phyloP scores from a whole-genome alignment of 495 filamentous ascomycete genomes.

The Xylaria bambusicola region DNA sequence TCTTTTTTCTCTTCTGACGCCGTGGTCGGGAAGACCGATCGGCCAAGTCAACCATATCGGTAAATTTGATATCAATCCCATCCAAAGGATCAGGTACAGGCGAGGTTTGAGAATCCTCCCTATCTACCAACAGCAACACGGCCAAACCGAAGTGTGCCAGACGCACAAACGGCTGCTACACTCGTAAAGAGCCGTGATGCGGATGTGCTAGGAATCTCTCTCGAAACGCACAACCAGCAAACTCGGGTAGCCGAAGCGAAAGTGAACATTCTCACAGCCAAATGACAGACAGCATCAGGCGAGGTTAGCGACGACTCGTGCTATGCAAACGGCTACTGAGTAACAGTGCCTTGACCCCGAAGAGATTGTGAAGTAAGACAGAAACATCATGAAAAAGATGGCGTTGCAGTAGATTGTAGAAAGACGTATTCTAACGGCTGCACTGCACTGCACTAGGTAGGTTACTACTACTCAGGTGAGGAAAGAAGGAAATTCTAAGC shows the following conservation, averaged over 20 bases:
- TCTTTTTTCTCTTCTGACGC: not conserved
- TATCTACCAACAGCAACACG: conserved; percentile 8
- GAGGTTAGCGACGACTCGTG: not conserved
- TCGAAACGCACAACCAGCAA: not conserved
- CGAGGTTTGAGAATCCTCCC: not conserved
- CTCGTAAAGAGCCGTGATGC: not conserved
- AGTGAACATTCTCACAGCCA: not conserved
- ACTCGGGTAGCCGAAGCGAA: conserved; percentile 23
- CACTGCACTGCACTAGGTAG: too few species aligned
- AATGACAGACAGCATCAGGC: not conserved
- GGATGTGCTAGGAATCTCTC: not conserved
- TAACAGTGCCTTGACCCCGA: not conserved
- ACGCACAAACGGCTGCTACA: not conserved
- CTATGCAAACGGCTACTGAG: conserved; percentile 14
- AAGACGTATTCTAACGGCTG: too few species aligned
- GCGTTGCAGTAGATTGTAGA: too few species aligned
- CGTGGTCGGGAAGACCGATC: conserved; percentile 1
- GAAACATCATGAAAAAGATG: not conserved
- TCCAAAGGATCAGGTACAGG: not conserved
- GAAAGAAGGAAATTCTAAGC: not conserved
- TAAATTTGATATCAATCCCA: not conserved
- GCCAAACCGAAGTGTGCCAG: not conserved
- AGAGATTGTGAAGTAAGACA: not conserved
- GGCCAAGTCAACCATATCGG: not conserved
- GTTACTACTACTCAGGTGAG: too few species aligned